phyloP scores from a whole-genome alignment of 768 basidiomycete genomes.

The Lactarius hatsudake region DNA sequence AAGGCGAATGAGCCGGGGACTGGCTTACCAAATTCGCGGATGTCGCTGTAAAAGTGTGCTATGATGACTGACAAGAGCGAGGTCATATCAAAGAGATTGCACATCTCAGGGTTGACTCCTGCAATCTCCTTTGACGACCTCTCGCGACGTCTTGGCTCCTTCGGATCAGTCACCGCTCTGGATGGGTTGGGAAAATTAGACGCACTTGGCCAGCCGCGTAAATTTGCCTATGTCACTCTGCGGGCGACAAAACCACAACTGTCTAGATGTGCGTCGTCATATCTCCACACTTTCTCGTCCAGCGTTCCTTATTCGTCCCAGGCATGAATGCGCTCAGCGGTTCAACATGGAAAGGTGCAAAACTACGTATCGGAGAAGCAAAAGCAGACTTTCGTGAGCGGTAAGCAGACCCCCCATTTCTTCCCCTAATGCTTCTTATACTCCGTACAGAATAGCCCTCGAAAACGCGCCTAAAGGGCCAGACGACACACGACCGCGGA shows the following conservation, averaged over 20 bases:
- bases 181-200: constrained; percentile 69
- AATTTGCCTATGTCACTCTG: constrained; percentile 73
- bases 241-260: constrained; percentile 59
- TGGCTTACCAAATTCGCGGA: background rate
- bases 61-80: constrained; percentile 3
- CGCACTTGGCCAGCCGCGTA: constrained; percentile 61
- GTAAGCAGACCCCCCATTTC: constrained; percentile 37
- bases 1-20: background rate
- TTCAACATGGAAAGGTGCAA: constrained; percentile 85
- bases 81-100: constrained; percentile 55
- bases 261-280: constrained; percentile 53
- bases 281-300: background rate
- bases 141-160: constrained; percentile 54
- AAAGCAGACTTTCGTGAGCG: constrained; percentile 67
- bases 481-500: constrained; percentile 41
- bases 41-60: too few relatives aligned
- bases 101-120: constrained; percentile 74
- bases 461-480: constrained; percentile 36
- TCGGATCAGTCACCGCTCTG: constrained; percentile 64
- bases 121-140: constrained; percentile 57
- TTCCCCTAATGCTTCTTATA: constrained; percentile 21
- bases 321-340: constrained; percentile 77
- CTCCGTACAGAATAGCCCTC: constrained; percentile 34
- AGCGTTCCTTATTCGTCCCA: constrained; percentile 30
- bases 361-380: constrained; percentile 80